These are phyloP conservation scores for Ceratobasidium sp. DNA, from an alignment of 1,284 basidiomycete genomes.

Conservation along the genomic window DNA sequence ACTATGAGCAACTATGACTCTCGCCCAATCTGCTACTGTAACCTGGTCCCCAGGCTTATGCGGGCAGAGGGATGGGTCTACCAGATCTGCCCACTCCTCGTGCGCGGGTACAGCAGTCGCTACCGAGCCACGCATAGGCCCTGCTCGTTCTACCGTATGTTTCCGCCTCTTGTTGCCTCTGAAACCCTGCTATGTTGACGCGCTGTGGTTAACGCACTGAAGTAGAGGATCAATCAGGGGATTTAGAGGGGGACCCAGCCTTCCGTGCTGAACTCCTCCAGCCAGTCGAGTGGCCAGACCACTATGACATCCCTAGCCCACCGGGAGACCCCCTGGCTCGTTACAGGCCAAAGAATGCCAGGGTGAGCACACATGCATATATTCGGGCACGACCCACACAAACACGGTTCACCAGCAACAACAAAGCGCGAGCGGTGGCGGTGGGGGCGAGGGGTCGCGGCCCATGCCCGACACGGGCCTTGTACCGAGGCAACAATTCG, in stretches of 20 bases:
- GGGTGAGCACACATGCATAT: slow-evolving; percentile 16
- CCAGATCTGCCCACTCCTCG: slow-evolving; percentile 16
- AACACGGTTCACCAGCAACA: background rate
- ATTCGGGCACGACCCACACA: slow-evolving; percentile 7
- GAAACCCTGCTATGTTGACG: background rate
- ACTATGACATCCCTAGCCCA: slow-evolving; percentile 1
- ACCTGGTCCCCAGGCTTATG: background rate
- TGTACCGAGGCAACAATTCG: background rate
- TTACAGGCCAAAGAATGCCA: slow-evolving; percentile 3
- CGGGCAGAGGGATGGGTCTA: background rate
- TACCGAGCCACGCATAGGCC: slow-evolving; percentile 17
- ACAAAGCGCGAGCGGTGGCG: background rate
- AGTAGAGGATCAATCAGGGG: slow-evolving; percentile 23
- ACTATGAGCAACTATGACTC: background rate
- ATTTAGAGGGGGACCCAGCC: background rate
- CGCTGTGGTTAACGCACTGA: background rate
- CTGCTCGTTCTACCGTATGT: slow-evolving; percentile 15
- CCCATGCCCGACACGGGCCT: background rate
- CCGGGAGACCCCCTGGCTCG: background rate
- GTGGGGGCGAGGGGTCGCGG: background rate
- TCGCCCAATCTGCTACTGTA: slow-evolving; percentile 7
- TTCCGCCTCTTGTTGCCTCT: too few relatives aligned
- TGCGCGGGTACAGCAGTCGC: background rate
- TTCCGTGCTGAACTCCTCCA: background rate
- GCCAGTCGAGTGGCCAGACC: slow-evolving; percentile 7